Evolutionary conservation across 1,284 basidiomycete genomes (phyloP), one percentile per base, ranked within the genome.

Genomic region (Vanrija sp.): DNA sequence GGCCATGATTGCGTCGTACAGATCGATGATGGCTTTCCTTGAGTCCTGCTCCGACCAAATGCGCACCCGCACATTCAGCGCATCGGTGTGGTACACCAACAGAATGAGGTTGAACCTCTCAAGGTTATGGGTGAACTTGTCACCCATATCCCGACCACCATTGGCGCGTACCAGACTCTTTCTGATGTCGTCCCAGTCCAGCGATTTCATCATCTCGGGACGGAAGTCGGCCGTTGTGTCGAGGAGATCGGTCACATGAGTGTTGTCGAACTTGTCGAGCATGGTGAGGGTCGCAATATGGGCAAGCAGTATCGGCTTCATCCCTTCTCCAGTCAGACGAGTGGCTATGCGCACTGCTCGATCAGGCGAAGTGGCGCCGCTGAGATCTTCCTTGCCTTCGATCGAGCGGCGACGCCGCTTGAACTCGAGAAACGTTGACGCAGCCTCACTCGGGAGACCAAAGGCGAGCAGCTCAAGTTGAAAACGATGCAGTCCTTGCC

Each of bases 201-300:
- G 4, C 2, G 31, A 31, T 25, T 25, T 25, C 24, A 25, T 9
- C 24, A 9, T 25, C 9, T 25, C 24, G 24, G 24, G 24, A 14
- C 31, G 31, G 12, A 31, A 24, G 9, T 62, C 52, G 10, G 47
- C 36, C 4, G 49, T 42, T 19, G 49, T 55, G 41, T 62, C 60
- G 10, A 62, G 27, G 37, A 67, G 46, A 6, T 41, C 23, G 7
- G 53, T 53, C 15, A 65, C 31, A 3, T 45, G 45, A 8, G 41
- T 24, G 24, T 53, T 55, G 39, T 64, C 53, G 39, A 63, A 51
- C 23, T 56, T 43, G 22, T 63, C 57, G 25, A 68, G 51, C 49
- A 67, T 54, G 8, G 63, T 65, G 42, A 60, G 49, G 0, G 65
- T 61, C 1, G 63, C 62, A 6, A 70, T 42, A 19, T 62, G 51